Evolutionary conservation across 2,329 filamentous ascomycete genomes (phyloP).

Genomic region (Simplicillium sp.): DNA sequence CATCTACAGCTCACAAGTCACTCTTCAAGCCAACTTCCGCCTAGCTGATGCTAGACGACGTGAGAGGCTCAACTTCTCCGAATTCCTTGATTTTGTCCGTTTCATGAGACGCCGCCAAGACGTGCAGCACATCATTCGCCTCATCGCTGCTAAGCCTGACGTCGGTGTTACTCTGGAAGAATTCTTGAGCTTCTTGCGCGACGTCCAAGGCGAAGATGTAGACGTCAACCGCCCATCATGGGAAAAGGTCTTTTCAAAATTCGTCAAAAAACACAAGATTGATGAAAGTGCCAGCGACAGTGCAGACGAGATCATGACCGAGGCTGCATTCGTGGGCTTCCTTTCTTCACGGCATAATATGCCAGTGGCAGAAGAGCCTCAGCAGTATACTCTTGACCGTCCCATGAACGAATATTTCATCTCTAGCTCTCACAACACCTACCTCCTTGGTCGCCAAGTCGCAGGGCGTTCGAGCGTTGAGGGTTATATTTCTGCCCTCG

Average conservation of each 20-base stretch:
- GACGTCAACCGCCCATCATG: conserved; percentile 56
- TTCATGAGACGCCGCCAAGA: conserved; percentile 79
- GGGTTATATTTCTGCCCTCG: conserved; percentile 82
- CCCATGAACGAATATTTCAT: conserved; percentile 97
- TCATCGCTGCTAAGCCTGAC: conserved; percentile 46
- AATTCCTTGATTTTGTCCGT: conserved; percentile 78
- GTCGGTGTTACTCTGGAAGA: conserved; percentile 60
- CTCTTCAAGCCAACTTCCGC: conserved; percentile 65
- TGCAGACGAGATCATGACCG: conserved; percentile 49
- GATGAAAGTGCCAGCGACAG: conserved; percentile 34
- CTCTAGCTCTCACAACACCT: conserved; percentile 97
- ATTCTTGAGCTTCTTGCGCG: conserved; percentile 66
- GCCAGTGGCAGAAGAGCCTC: conserved; percentile 51
- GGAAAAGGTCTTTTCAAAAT: conserved; percentile 63
- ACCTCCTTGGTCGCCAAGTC: conserved; percentile 84
- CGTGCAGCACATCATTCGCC: conserved; percentile 62
- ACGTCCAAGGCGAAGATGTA: conserved; percentile 68
- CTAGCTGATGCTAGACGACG: conserved; percentile 56
- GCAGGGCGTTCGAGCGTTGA: conserved; percentile 87
- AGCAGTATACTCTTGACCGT: conserved; percentile 59
- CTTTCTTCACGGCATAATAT: conserved; percentile 67
- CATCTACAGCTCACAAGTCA: conserved; percentile 75
- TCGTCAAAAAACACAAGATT: conserved; percentile 48
- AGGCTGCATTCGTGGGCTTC: conserved; percentile 69
- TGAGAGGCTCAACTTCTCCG: conserved; percentile 62